phyloP scores from a whole-genome alignment of 176 grass and related monocot genomes.

The Oryza officinalis region DNA sequence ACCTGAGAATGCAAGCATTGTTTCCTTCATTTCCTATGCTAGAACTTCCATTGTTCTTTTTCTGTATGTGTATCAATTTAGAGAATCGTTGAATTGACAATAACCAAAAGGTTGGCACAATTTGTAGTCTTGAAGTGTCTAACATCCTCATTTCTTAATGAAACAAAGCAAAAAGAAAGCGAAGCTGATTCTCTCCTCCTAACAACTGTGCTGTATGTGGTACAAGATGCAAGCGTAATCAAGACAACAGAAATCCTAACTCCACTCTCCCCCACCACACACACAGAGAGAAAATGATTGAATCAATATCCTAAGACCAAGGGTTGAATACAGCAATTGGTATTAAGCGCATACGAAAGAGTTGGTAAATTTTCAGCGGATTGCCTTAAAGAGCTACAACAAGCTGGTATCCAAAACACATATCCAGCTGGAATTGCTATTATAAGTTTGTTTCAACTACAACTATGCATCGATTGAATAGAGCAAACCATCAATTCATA shows the following conservation, averaged over 20 bases:
- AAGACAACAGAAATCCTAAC: conserved; percentile 13
- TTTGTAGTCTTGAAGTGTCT: background rate
- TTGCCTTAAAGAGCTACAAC: background rate
- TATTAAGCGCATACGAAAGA: background rate
- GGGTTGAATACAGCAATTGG: background rate
- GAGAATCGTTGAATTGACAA: background rate
- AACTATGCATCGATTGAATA: background rate
- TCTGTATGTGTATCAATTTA: conserved; percentile 15
- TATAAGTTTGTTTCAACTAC: background rate
- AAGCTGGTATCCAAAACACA: background rate
- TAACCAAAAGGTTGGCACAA: conserved; percentile 16
- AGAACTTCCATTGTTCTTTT: background rate
- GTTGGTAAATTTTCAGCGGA: background rate
- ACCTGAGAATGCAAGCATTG: background rate
- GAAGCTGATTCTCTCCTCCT: background rate
- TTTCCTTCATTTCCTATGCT: conserved; percentile 10
- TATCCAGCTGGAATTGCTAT: background rate
- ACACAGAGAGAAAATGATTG: background rate
- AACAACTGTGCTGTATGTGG: conserved; percentile 7
- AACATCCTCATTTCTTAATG: conserved; percentile 12
- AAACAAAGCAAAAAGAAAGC: conserved; percentile 18
- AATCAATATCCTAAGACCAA: conserved; percentile 1
- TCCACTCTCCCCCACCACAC: background rate
- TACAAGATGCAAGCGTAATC: conserved; percentile 9
- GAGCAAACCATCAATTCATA: background rate